These are phyloP conservation scores for Suhomyces prunicola DNA, from an alignment of 805 yeast species.

Conservation along the genomic window DNA sequence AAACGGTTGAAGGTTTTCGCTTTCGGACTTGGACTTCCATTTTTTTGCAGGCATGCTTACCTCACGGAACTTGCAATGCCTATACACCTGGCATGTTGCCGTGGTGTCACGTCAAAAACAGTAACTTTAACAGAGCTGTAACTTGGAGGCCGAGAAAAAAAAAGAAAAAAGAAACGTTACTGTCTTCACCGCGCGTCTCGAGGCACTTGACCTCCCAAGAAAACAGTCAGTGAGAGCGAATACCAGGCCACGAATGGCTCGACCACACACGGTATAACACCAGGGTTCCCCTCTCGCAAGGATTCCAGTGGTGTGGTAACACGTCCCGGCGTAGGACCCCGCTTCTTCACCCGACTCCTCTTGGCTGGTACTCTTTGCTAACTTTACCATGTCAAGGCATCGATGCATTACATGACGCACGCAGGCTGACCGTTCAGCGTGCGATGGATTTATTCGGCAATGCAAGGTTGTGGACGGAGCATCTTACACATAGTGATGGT, in stretches of 20 bases:
- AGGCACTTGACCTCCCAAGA: background rate
- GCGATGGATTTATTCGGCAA: background rate
- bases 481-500: background rate
- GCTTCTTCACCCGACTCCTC: background rate
- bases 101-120: background rate
- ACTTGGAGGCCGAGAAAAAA: background rate
- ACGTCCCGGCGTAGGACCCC: background rate
- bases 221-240: background rate
- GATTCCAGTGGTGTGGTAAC: background rate
- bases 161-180: background rate
- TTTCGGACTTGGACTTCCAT: constrained; percentile 1
- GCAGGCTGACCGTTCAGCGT: background rate
- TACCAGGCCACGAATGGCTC: background rate
- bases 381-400: background rate
- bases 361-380: background rate
- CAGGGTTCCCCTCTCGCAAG: background rate
- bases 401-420: background rate
- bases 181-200: background rate
- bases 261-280: background rate
- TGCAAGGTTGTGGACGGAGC: background rate
- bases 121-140: constrained; percentile 2
- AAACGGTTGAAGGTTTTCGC: background rate
- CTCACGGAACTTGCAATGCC: background rate
- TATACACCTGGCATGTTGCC: background rate
- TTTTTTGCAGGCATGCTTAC: background rate